Evolutionary conservation across 129 eudicot species (phyloP).

Genomic region (Pulicaria dysenterica): DNA sequence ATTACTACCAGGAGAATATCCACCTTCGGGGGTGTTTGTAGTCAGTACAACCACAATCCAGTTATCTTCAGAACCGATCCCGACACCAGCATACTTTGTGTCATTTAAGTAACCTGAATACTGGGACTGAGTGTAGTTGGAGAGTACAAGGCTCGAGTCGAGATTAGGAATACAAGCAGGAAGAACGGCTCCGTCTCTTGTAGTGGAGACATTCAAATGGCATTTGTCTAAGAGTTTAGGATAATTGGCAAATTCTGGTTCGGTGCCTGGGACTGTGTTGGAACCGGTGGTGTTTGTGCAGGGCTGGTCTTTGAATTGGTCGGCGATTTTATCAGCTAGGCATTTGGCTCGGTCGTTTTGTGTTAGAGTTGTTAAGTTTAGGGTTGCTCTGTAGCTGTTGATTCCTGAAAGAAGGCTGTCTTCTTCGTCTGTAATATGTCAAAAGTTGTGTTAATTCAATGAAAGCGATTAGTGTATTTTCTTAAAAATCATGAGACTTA

Average conservation of each 20-base stretch:
- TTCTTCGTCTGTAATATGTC: conserved; percentile 57
- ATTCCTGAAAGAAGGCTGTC: conserved; percentile 77
- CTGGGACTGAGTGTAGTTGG: conserved; percentile 74
- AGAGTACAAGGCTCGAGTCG: conserved; percentile 56
- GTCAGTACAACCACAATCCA: conserved; percentile 88
- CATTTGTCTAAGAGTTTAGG: conserved; percentile 58
- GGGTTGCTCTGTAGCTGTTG: conserved; percentile 71
- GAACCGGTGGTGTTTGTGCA: conserved; percentile 81
- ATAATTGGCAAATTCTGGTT: conserved; percentile 55
- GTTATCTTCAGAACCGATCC: conserved; percentile 67
- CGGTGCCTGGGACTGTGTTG: conserved; percentile 76
- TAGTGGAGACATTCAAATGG: conserved; percentile 62
- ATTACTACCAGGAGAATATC: conserved; percentile 47
- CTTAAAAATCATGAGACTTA: background rate
- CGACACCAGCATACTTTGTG: conserved; percentile 64
- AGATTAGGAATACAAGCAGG: conserved; percentile 92
- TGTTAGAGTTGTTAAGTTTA: conserved; percentile 57
- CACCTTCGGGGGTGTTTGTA: conserved; percentile 65
- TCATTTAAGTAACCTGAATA: conserved; percentile 65
- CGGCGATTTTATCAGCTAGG: conserved; percentile 73
- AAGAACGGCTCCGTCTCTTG: conserved; percentile 72
- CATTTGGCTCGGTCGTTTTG: conserved; percentile 78
- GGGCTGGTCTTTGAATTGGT: conserved; percentile 66
- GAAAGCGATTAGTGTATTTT: background rate
- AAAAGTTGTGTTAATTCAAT: background rate